Evolutionary conservation across 352 stramenopile genomes (phyloP).

Genomic region (Peronospora destructor): DNA sequence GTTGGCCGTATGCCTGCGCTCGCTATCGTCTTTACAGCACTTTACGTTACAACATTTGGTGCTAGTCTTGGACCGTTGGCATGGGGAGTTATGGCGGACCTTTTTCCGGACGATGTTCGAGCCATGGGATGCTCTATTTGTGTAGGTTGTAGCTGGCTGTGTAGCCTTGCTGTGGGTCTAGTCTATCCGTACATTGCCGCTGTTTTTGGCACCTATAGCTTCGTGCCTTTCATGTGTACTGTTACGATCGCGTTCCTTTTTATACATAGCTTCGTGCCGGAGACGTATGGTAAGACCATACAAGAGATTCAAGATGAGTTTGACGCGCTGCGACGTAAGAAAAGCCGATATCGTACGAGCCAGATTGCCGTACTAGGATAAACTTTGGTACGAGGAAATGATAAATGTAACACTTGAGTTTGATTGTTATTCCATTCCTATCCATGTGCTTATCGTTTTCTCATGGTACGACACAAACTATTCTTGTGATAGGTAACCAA

Average conservation of each 20-base stretch:
- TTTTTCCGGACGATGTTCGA: constrained; percentile 56
- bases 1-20: constrained; percentile 22
- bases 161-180: constrained; percentile 43
- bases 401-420: not conserved
- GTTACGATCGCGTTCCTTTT: constrained; percentile 31
- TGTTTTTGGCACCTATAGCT: constrained; percentile 31
- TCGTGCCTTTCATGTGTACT: constrained; percentile 49
- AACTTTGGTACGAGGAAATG: not conserved
- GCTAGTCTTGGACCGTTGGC: constrained; percentile 45
- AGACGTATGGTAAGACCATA: constrained; percentile 52
- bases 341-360: constrained; percentile 7
- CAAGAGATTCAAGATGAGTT: constrained; percentile 57
- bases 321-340: constrained; percentile 9
- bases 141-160: constrained; percentile 44
- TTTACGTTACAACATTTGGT: constrained; percentile 44
- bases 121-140: constrained; percentile 42
- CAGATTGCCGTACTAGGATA: constrained; percentile 24
- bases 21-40: constrained; percentile 45
- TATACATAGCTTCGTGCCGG: constrained; percentile 34
- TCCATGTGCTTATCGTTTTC: not conserved
- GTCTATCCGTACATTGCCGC: constrained; percentile 46
- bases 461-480: not conserved
- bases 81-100: constrained; percentile 43
- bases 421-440: not conserved
- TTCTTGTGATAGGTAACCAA: too few species aligned